A percentile compares a stretch with the other conserved stretches of the same genome.
phyloP scores from a whole-genome alignment of 305 asterid genomes.

The Lippia alba region DNA sequence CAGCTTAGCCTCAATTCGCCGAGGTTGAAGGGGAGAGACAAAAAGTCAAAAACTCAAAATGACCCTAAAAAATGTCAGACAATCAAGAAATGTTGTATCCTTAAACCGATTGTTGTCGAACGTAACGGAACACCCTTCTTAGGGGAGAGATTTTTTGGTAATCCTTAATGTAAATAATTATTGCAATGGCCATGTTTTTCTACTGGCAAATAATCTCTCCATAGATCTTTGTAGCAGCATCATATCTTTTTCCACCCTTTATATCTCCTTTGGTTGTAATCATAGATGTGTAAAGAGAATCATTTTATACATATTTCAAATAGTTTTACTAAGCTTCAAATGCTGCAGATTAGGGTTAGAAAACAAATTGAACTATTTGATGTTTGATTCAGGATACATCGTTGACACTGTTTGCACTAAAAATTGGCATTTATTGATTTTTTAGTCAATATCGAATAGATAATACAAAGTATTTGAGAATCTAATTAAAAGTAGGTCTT shows the following conservation, averaged over 20 bases:
- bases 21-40: conserved; percentile 99
- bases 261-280: conserved; percentile 35
- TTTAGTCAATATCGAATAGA: too few relatives aligned
- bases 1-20: conserved; percentile 92
- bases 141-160: background rate
- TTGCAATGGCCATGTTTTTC: conserved; percentile 38
- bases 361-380: too few relatives aligned
- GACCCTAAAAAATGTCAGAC: conserved; percentile 75
- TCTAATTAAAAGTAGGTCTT: too few relatives aligned
- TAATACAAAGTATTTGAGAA: too few relatives aligned
- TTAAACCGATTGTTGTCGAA: conserved; percentile 53
- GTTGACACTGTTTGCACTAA: too few relatives aligned
- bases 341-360: background rate
- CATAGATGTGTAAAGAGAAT: conserved; percentile 44
- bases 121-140: conserved; percentile 44
- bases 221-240: conserved; percentile 39
- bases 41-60: conserved; percentile 86
- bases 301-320: conserved; percentile 28
- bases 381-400: too few relatives aligned
- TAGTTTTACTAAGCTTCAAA: background rate
- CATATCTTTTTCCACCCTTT: conserved; percentile 18
- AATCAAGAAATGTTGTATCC: conserved; percentile 58
- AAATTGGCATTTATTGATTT: too few relatives aligned
- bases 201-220: conserved; percentile 26
- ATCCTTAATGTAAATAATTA: conserved; percentile 39